Evolutionary conservation across 495 filamentous ascomycete genomes (phyloP).

Genomic region (Aspergillus nidulans): DNA sequence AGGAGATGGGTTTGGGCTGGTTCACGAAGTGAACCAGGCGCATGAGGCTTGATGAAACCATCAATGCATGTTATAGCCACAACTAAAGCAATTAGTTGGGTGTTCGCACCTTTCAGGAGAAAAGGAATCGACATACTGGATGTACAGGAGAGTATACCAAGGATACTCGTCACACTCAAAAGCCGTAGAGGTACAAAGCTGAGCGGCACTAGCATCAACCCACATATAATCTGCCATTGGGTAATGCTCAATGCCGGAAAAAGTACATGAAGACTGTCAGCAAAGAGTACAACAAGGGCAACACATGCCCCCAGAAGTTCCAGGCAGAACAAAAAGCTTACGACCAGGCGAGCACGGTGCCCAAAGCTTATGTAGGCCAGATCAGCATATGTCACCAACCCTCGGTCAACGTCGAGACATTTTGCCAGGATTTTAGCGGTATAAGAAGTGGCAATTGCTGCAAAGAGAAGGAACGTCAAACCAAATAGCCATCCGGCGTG

Average conservation of each 20-base stretch:
- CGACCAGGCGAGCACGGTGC: conserved; percentile 70
- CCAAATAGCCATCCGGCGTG: conserved; percentile 91
- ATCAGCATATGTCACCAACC: conserved; percentile 83
- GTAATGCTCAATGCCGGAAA: conserved; percentile 67
- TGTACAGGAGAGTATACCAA: conserved; percentile 85
- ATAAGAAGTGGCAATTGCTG: conserved; percentile 73
- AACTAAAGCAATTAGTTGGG: conserved; percentile 49
- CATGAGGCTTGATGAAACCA: conserved; percentile 73
- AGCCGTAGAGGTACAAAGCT: conserved; percentile 81
- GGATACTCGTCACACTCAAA: conserved; percentile 82
- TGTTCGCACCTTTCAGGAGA: background rate
- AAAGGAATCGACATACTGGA: conserved; percentile 58
- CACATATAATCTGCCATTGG: conserved; percentile 85
- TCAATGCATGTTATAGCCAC: conserved; percentile 75
- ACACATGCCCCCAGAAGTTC: conserved; percentile 88
- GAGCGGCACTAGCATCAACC: conserved; percentile 73
- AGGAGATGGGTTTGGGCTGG: conserved; percentile 74
- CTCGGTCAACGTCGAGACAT: conserved; percentile 83
- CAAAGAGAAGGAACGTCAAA: conserved; percentile 65
- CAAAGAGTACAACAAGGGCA: conserved; percentile 88
- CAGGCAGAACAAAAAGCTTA: conserved; percentile 79
- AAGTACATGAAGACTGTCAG: conserved; percentile 77
- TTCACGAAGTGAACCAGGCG: conserved; percentile 77
- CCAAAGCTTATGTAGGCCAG: conserved; percentile 91
- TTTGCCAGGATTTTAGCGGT: conserved; percentile 83